Evolutionary conservation across 2,329 filamentous ascomycete species (phyloP).

Genomic region (Diplodia corticola): DNA sequence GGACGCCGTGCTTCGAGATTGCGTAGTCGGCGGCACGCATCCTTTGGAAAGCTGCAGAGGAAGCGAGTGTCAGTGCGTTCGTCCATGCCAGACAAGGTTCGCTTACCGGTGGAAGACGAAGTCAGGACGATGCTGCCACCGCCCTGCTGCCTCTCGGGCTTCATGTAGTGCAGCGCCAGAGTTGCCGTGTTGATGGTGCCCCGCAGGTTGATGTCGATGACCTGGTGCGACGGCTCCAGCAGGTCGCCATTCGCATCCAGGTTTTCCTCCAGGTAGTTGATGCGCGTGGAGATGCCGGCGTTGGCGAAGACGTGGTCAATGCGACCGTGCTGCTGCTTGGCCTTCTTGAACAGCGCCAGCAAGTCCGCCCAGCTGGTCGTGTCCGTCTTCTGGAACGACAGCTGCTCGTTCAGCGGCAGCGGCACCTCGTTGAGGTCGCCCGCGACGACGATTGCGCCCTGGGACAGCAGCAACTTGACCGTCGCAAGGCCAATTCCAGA

Average conservation of each 20-base stretch:
- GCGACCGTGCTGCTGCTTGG: slow-evolving; percentile 43
- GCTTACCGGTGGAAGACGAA: slow-evolving; percentile 32
- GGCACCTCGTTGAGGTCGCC: slow-evolving; percentile 52
- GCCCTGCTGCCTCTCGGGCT: slow-evolving; percentile 39
- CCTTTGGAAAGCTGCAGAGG: slow-evolving; percentile 26
- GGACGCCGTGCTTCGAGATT: slow-evolving; percentile 35
- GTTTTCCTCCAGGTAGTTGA: slow-evolving; percentile 33
- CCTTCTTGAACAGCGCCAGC: slow-evolving; percentile 53
- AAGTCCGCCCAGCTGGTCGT: slow-evolving; percentile 52
- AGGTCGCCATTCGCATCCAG: slow-evolving; percentile 34
- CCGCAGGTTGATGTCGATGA: slow-evolving; percentile 50
- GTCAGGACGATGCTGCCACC: slow-evolving; percentile 37
- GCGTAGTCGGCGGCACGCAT: slow-evolving; percentile 36
- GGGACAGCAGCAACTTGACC: slow-evolving; percentile 51
- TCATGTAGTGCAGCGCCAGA: slow-evolving; percentile 53
- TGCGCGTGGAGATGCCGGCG: slow-evolving; percentile 31
- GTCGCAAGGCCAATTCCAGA: slow-evolving; percentile 63
- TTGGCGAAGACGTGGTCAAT: slow-evolving; percentile 44
- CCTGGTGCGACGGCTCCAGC: slow-evolving; percentile 31
- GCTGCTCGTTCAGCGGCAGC: slow-evolving; percentile 30
- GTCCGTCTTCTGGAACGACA: slow-evolving; percentile 28
- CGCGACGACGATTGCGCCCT: slow-evolving; percentile 57
- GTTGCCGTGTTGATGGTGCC: slow-evolving; percentile 53
- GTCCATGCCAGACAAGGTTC: no score
- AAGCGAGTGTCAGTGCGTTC: not conserved